Base-by-base conservation (phyloP, 2,329 filamentous ascomycete genomes). In the Alternaria sp. region DNA sequence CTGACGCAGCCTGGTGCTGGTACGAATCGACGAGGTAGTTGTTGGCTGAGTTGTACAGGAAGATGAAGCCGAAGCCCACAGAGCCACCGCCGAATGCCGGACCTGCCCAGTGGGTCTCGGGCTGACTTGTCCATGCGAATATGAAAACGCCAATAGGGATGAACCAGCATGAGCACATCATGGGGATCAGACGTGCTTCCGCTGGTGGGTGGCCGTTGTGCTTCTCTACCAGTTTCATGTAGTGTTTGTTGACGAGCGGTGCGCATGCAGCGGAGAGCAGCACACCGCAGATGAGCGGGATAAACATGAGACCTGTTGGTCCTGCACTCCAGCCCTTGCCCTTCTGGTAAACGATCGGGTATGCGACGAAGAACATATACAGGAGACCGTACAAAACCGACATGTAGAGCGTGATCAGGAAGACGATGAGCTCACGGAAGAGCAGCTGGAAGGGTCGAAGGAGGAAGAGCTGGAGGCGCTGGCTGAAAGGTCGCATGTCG, bases 321-420 rank as follows among this genome's bases (percentile, higher is more conserved):
- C 91, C 87, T 26, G 92, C 86, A 4, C 85, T 88, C 80, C 90
- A 97, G 3, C 91, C 91, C 81, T 97, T 96, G 62, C 91, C 91
- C 79, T 89, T 84, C 69, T 93, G 87, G 82, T 91, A 97, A 61
- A 97, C 84, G 67, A 89, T 83, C 0, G 86, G 86, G 64, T 77
- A 83, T 15, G 88, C 89, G 56, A 90, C 83, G 47, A 82, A 91
- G 82, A 73, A 73, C 90, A 92, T 91, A 84, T 92, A 92, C 15
- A 91, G 82, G 5, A 92, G 81, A 10, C 90, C 90, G 78, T 92
- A 93, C 12, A 95, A 85, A 1, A 96, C 91, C 3, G 88, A 90
- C 92, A 96, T 96, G 84, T 96, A 97, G 2, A 96, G 68, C 1
- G 90, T 89, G 72, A 97, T 90, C 73, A 96, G 88, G 69, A 97